Conservation (phyloP, 768 basidiomycete species). For the Postia placenta region DNA sequence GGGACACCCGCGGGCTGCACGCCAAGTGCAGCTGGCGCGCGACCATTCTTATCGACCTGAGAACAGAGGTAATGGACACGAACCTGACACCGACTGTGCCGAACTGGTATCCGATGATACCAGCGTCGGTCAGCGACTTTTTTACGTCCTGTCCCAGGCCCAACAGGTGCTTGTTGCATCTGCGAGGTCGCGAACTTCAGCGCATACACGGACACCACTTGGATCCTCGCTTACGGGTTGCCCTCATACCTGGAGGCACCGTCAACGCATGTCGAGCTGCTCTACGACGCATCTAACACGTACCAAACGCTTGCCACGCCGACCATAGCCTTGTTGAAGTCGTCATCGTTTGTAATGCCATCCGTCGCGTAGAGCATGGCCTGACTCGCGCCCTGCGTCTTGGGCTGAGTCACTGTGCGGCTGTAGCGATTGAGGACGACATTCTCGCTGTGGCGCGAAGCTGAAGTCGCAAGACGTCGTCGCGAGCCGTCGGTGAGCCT, state of each 20-base stretch:
- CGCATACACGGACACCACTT: neutral
- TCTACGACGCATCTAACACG: constrained; percentile 23
- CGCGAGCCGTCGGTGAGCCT: constrained; percentile 9
- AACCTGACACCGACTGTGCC: constrained; percentile 83
- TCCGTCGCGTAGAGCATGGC: constrained; percentile 99
- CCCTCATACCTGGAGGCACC: constrained; percentile 84
- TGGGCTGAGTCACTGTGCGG: constrained; percentile 79
- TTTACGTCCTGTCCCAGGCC: constrained; percentile 86
- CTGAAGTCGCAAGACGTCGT: constrained; percentile 11
- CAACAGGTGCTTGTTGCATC: constrained; percentile 93
- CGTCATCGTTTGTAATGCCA: constrained; percentile 69
- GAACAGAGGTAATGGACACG: neutral
- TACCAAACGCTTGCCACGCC: constrained; percentile 96
- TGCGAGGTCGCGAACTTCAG: constrained; percentile 24
- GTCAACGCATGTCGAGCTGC: constrained; percentile 1
- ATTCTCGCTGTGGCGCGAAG: constrained; percentile 17
- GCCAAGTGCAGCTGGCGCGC: too few relatives aligned
- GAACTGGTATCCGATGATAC: constrained; percentile 93
- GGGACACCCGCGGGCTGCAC: too few relatives aligned
- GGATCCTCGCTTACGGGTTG: constrained; percentile 95
- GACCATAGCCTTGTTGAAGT: constrained; percentile 96
- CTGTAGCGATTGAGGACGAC: constrained; percentile 58
- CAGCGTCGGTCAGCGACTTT: constrained; percentile 60
- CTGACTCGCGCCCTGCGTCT: constrained; percentile 95
- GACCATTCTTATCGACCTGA: neutral